Evolutionary conservation across 108 stramenopile genomes (phyloP), one percentile per base, ranked within the genome.

Genomic region (Tribonema minus): DNA sequence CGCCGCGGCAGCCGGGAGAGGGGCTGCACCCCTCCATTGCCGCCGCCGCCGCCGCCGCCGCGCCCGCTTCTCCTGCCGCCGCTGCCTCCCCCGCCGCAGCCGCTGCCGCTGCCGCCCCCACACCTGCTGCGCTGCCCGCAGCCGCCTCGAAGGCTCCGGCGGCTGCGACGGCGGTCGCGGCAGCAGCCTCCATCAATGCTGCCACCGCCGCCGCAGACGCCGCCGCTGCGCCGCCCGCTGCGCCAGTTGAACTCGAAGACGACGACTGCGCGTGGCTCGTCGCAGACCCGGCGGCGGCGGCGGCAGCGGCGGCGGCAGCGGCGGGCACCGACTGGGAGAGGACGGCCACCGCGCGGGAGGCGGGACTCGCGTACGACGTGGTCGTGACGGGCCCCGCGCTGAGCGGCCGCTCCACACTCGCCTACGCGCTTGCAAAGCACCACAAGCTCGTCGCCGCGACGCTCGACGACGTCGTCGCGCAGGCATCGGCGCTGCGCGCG

Each of bases 331-430:
- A 31, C 27, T 81, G 80, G 80, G 80, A 81, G 5, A 25, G 36
- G 4, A 69, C 39, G 27, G 61, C 71, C 26, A 67, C 71, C 1
- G 64, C 37, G 15, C 74, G 81, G 20, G 78, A 68, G 27, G 30
- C 39, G 12, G 84, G 80, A 0, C 64, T 23, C 9, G 71, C 70
- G 25, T 80, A 84, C 32, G 85, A 86, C 36, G 26, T 84, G 64
- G 38, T 86, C 26, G 79, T 86, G 33, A 60, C 72, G 1, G 85
- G 85, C 1, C 85, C 85, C 1, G 61, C 81, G 23, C 61, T 84
- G 34, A 72, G 68, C 23, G 85, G 85, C 0, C 72, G 72, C 7
- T 65, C 81, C 25, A 67, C 80, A 0, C 35, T 77, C 1, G 68
- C 80, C 32, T 41, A 37, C n/a, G 37, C 36, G 34, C 31, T 85